Evolutionary conservation across 345 rosid genomes (phyloP).

Genomic region (Acer yangbiense): DNA sequence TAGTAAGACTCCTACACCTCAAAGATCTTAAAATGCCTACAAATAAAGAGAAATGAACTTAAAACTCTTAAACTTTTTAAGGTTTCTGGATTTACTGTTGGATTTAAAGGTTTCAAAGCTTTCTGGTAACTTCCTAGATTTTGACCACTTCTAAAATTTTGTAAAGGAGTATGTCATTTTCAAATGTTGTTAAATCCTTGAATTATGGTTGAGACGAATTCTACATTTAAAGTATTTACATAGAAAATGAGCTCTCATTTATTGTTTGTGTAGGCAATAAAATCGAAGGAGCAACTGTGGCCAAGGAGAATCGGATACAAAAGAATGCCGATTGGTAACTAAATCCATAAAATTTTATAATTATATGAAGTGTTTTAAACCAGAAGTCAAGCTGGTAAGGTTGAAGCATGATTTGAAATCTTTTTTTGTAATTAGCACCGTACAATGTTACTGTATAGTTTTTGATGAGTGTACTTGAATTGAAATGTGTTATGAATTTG

Average conservation of each 20-base stretch:
- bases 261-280: slow-evolving; percentile 5
- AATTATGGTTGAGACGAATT: neutral
- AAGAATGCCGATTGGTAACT: neutral
- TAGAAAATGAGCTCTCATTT: neutral
- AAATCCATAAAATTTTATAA: slow-evolving; percentile 2
- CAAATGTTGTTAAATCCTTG: neutral
- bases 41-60: neutral
- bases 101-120: neutral
- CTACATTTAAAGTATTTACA: neutral
- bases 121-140: neutral
- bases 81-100: neutral
- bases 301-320: neutral
- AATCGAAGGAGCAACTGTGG: neutral
- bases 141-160: neutral
- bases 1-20: neutral
- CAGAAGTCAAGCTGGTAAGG: neutral
- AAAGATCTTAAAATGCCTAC: neutral
- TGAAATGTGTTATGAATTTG: neutral
- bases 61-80: neutral
- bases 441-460: neutral
- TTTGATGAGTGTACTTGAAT: neutral
- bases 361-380: slow-evolving; percentile 7
- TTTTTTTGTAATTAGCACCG: neutral
- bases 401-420: slow-evolving; percentile 2
- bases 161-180: neutral